Evolutionary conservation across 164 flowering plant species (phyloP), one percentile per base, ranked within the genome.

Genomic region (Stephania yunnanensis): DNA sequence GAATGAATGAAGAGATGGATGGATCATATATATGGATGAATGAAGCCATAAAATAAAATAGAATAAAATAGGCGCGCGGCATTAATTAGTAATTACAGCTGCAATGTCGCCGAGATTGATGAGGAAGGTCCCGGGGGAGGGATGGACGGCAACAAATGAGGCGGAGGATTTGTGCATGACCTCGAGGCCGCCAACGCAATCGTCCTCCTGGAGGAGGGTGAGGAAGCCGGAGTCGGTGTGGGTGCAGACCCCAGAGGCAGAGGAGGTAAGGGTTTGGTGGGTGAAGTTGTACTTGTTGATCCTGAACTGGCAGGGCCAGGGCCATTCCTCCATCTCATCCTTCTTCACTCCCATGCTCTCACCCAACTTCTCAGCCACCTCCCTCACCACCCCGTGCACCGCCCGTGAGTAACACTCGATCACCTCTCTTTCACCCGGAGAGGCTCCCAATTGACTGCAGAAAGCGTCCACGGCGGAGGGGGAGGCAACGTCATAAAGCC

Each of bases 181-280:
- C 76, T 93, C 92, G 11, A 93, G 94, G 0, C 96, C 98, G 3
- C 92, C 92, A 15, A 90, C 87, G 44, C 78, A 80, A 7, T 90
- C 90, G 75, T 93, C 98, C 10, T 90, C 93, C 71, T 90, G 98
- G 20, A 93, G 88, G 13, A 93, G 76, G 7, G 98, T 90, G 3
- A 93, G 89, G 79, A 93, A 91, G 44, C 97, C 88, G 0, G 94
- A 86, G 72, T 93, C 94, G 0, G 96, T 93, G 82, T 93, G 98
- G 1, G 85, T 81, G 10, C 79, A 83, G 0, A 90, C 88, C 0
- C 93, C 93, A 5, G 83, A 25, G 22, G 86, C 93, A 5, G 83
- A 25, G 22, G 86, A 81, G 17, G 90, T 94, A 2, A 93, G 77
- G 36, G 83, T 74, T 76, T 88, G 87, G 1, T 80, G 81, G 7